Conservation (phyloP, 768 basidiomycete genomes). For the Termitomyces sp. region DNA sequence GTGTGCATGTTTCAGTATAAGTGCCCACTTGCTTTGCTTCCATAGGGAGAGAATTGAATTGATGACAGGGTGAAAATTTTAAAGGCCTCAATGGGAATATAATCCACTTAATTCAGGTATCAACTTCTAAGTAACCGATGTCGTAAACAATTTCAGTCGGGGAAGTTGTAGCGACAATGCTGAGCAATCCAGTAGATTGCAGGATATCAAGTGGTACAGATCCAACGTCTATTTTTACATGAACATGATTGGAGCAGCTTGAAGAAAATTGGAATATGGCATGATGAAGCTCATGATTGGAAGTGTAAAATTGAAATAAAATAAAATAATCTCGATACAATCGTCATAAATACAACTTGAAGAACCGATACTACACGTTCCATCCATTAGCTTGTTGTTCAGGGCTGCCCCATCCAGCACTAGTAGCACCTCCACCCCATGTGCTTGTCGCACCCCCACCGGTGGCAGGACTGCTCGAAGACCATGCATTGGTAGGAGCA, state of each 20-base stretch:
- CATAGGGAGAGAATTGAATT: too few species aligned
- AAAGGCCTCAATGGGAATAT: too few species aligned
- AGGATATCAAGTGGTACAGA: not conserved
- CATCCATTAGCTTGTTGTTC: conserved; percentile 53
- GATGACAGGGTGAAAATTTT: too few species aligned
- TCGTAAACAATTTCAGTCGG: too few species aligned
- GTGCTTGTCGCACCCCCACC: conserved; percentile 23
- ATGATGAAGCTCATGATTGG: not conserved
- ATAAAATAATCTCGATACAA: not conserved
- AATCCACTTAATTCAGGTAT: too few species aligned
- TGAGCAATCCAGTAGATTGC: too few species aligned
- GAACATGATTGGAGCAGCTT: not conserved
- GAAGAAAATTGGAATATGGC: not conserved
- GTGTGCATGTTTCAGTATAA: too few species aligned
- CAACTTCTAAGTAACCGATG: too few species aligned
- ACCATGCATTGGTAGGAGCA: conserved; percentile 25
- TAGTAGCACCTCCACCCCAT: conserved; percentile 36
- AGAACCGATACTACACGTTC: conserved; percentile 36
- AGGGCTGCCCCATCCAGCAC: conserved; percentile 51
- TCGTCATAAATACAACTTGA: not conserved
- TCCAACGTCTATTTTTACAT: not conserved
- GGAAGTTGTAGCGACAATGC: too few species aligned
- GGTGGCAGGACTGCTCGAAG: conserved; percentile 23
- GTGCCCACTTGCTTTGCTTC: too few species aligned
- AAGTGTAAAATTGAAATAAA: too few species aligned